Evolutionary conservation across 306 rosid species (phyloP).

Genomic region (Alnus rubra): DNA sequence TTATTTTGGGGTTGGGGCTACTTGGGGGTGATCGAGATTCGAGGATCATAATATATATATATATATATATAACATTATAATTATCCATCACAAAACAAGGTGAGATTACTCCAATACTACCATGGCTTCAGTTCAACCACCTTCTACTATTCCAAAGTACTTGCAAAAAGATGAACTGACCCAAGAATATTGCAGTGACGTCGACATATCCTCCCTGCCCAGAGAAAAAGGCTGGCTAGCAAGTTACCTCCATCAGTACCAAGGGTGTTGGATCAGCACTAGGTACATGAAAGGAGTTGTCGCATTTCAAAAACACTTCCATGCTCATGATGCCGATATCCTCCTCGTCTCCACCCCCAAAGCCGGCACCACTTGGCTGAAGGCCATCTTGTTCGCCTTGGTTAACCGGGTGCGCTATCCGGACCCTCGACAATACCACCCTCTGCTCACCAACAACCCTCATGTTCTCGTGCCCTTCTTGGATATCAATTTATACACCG

Average conservation of each 20-base stretch:
- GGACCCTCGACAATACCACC: slow-evolving; percentile 15
- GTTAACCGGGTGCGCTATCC: slow-evolving; percentile 17
- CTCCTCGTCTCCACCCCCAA: slow-evolving; percentile 40
- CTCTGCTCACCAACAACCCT: slow-evolving; percentile 36
- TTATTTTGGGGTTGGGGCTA: too few relatives aligned
- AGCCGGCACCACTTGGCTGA: slow-evolving; percentile 55
- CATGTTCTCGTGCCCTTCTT: slow-evolving; percentile 44
- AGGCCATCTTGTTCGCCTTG: slow-evolving; percentile 35
- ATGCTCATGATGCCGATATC: slow-evolving; percentile 30
- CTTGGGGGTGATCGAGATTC: too few relatives aligned
- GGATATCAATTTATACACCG: slow-evolving; percentile 19
- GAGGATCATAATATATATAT: too few relatives aligned
- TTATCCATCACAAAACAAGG: too few relatives aligned
- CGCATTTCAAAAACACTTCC: slow-evolving; percentile 35
- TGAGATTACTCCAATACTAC: background rate
- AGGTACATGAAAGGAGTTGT: slow-evolving; percentile 34
- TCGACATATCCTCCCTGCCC: slow-evolving; percentile 30
- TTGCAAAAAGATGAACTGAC: slow-evolving; percentile 25
- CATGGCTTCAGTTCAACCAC: background rate
- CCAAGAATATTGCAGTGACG: slow-evolving; percentile 28
- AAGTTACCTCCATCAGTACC: slow-evolving; percentile 29
- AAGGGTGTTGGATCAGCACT: slow-evolving; percentile 42
- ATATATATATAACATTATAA: too few relatives aligned
- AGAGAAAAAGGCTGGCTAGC: slow-evolving; percentile 28
- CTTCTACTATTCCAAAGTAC: slow-evolving; percentile 18